These are phyloP conservation scores for Microthyrium microscopicum DNA, from an alignment of 2,329 filamentous ascomycete genomes.

Conservation along the genomic window DNA sequence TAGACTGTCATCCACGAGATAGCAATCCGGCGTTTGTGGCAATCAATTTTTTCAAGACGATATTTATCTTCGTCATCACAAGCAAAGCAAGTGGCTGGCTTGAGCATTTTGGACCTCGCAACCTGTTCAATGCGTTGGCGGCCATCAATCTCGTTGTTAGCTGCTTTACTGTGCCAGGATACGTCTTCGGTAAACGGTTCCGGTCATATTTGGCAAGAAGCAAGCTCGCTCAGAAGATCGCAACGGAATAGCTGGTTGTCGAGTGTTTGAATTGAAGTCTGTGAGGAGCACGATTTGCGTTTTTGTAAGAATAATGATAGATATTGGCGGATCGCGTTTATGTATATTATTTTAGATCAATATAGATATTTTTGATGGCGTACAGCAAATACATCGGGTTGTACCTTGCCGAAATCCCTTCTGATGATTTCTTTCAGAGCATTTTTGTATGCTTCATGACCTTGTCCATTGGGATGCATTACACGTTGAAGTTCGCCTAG, in stretches of 20 bases:
- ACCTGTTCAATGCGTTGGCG: slow-evolving; percentile 10
- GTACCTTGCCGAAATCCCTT: not conserved
- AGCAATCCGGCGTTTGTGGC: slow-evolving; percentile 26
- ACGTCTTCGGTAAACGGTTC: slow-evolving; percentile 17
- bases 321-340: no score
- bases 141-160: slow-evolving; percentile 10
- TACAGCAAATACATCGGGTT: no score
- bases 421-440: not conserved
- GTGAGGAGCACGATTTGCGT: no score
- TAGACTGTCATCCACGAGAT: slow-evolving; percentile 24
- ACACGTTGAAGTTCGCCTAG: slow-evolving; percentile 2
- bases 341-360: no score
- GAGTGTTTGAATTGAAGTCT: no score
- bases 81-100: slow-evolving; percentile 15
- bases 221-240: no score
- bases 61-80: slow-evolving; percentile 18
- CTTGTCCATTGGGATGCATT: slow-evolving; percentile 1
- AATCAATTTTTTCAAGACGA: slow-evolving; percentile 25
- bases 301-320: no score
- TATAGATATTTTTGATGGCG: no score
- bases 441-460: not conserved
- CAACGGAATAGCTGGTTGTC: no score
- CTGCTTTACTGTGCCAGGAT: slow-evolving; percentile 13
- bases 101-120: slow-evolving; percentile 13
- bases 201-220: no score